Evolutionary conservation across 345 rosid species (phyloP).

Genomic region (Gossypium sturtianum): DNA sequence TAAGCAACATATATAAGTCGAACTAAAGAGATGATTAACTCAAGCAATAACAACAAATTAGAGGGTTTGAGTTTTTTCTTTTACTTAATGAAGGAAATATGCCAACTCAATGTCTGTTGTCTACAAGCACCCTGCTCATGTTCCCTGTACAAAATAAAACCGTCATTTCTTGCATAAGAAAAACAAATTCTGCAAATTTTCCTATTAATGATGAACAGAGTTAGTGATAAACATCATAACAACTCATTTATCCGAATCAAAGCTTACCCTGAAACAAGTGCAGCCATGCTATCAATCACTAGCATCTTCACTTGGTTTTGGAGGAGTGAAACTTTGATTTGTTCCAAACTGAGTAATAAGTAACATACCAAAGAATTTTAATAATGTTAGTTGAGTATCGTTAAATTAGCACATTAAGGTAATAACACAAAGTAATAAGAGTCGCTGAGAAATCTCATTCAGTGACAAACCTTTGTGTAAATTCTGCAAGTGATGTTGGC

Average conservation of each 20-base stretch:
- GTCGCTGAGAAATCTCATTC: not conserved
- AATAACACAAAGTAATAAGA: not conserved
- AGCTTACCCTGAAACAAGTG: conserved; percentile 74
- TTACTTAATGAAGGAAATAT: conserved; percentile 77
- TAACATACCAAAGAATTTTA: not conserved
- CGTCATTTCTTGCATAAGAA: not conserved
- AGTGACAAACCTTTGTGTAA: conserved; percentile 56
- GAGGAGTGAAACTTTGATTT: conserved; percentile 68
- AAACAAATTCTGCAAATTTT: not conserved
- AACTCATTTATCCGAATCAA: not conserved
- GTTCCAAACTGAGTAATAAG: conserved; percentile 48
- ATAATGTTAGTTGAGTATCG: not conserved
- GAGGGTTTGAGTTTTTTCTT: conserved; percentile 16
- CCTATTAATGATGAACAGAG: not conserved
- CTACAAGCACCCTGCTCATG: conserved; percentile 41
- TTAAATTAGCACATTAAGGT: not conserved
- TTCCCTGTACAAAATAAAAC: conserved; percentile 40
- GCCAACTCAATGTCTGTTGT: conserved; percentile 68
- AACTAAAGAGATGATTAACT: conserved; percentile 4
- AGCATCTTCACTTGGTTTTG: conserved; percentile 71
- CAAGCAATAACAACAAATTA: not conserved
- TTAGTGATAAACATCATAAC: not conserved
- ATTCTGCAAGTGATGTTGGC: conserved; percentile 64
- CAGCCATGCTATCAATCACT: conserved; percentile 85
- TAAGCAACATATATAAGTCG: conserved; percentile 7